Evolutionary conservation across 2,329 filamentous ascomycete species (phyloP).

Genomic region (Calonectria ilicicola): DNA sequence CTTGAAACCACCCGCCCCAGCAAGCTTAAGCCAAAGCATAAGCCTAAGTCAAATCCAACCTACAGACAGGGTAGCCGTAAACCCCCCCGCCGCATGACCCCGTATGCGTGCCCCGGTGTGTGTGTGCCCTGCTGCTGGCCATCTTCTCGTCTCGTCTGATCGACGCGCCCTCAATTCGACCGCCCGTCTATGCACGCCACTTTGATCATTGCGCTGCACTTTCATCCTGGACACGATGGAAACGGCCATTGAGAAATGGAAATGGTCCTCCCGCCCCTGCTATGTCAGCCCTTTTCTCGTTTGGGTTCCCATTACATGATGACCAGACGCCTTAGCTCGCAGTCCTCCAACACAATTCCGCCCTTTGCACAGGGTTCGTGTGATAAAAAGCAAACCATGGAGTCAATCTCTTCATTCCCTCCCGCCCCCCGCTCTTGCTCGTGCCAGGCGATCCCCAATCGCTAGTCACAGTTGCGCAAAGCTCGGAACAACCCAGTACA

Average conservation of each 20-base stretch:
- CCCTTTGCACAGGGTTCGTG: neutral
- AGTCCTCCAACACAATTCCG: neutral
- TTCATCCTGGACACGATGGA: neutral
- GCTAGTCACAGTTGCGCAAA: neutral
- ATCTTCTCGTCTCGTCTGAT: neutral
- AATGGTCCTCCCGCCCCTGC: neutral
- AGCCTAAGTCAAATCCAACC: slow-evolving; percentile 7
- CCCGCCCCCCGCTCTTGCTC: neutral
- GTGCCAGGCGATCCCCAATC: neutral
- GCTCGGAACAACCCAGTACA: slow-evolving; percentile 25
- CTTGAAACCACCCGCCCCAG: neutral
- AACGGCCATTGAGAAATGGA: neutral
- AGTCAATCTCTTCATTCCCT: neutral
- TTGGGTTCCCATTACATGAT: neutral
- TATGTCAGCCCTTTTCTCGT: neutral
- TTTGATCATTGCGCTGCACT: neutral
- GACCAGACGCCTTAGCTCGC: neutral
- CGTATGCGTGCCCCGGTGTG: too few relatives aligned
- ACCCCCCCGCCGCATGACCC: neutral
- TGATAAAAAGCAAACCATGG: neutral
- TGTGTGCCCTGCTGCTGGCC: neutral
- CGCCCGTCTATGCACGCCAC: neutral
- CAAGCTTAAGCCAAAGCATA: slow-evolving; percentile 10
- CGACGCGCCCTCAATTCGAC: neutral
- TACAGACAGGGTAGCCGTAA: neutral